Evolutionary conservation across 116 monocot genomes (phyloP), one percentile per base, ranked within the genome.

Genomic region (Posidonia oceanica): DNA sequence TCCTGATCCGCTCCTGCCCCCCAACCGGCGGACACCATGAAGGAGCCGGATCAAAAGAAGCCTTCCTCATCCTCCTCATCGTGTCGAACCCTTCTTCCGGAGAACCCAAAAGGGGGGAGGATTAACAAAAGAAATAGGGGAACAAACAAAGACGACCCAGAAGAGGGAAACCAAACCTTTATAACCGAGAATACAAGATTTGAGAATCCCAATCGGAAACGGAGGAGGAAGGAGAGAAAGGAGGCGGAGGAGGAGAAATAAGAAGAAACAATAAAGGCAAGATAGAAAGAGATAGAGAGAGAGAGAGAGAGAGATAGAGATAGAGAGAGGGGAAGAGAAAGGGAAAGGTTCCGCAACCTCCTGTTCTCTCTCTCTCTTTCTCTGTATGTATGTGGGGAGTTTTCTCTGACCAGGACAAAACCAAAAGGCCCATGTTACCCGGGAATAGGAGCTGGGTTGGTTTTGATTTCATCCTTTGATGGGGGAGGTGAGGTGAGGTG

Each of bases 21-120:
- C 67, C 39, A 72, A 14, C 13, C 57, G 36, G 8, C 11, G 36
- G 36, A 51, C 48, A 53, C 20, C 75, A 17, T 29, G 29, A 29
- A 29, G 29, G 29, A 29, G 29, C 29, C 29, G 29, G 29, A 29
- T 29, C 29, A 29, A 29, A 29, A 37, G 70, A 20, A 39, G 7
- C 58, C 64, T 36, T 70, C 48, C 23, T 75, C 74, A 18, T 66
- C 63, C 74, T 84, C 80, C 59, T 84, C 84, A 71, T 78, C 82
- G 51, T 21, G 11, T 22, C 52, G 14, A 42, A 54, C 36, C 15
- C 21, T 11, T 38, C 59, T 39, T 39, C 41, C 51, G 52, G 44
- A 56, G 38, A 29, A 66, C 8, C 48, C 48, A 48, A 7, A 48
- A 48, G 48, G 0, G 8, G 42, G 8, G 42, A 42, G 42, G 42